Evolutionary conservation across 176 grass and related monocot species (phyloP).

Genomic region (Zoysia pacifica): DNA sequence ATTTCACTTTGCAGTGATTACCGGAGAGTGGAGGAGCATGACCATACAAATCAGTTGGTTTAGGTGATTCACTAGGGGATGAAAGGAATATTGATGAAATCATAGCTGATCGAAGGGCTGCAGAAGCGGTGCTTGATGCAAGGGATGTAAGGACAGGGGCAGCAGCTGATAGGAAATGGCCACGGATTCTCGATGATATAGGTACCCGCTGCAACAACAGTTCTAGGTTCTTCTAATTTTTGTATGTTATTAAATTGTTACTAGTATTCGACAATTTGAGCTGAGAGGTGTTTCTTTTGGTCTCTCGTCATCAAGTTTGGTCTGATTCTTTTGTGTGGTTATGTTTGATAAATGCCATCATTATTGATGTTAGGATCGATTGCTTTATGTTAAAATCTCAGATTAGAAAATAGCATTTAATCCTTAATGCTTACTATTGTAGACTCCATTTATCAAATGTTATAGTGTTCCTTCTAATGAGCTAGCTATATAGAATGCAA

Average conservation of each 20-base stretch:
- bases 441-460: not conserved
- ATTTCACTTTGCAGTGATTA: conserved; percentile 65
- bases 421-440: not conserved
- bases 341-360: not conserved
- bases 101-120: conserved; percentile 91
- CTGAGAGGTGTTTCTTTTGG: not conserved
- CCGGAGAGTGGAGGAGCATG: conserved; percentile 83
- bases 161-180: conserved; percentile 69
- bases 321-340: not conserved
- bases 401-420: not conserved
- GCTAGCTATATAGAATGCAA: not conserved
- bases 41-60: conserved; percentile 78
- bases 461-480: not conserved
- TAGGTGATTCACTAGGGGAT: conserved; percentile 89
- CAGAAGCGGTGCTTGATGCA: conserved; percentile 76
- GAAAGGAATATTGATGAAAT: conserved; percentile 98
- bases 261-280: not conserved
- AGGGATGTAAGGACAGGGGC: conserved; percentile 61
- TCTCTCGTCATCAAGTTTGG: not conserved
- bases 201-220: conserved; percentile 46
- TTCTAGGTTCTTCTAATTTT: not conserved
- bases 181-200: conserved; percentile 90
- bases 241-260: not conserved
- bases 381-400: not conserved
- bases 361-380: not conserved